These are phyloP conservation scores for Ustilago crameri DNA, from an alignment of 1,284 basidiomycete species.

Conservation along the genomic window DNA sequence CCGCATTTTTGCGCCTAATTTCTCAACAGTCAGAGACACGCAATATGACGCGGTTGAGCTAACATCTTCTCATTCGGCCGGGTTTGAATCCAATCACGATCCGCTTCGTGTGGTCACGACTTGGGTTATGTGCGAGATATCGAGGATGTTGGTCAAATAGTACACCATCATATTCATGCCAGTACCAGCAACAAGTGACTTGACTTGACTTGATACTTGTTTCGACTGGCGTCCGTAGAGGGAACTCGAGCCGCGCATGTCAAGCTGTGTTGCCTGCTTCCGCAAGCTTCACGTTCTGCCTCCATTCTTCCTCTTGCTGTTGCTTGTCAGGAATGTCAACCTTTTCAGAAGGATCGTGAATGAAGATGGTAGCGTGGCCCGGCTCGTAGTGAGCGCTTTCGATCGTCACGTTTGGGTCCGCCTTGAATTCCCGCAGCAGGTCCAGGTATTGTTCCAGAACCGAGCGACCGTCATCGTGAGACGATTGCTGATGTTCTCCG, in stretches of 20 bases:
- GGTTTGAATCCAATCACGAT: too few species aligned
- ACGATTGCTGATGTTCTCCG: neutral
- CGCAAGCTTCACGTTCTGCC: neutral
- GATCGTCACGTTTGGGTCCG: neutral
- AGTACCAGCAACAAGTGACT: too few species aligned
- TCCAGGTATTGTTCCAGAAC: neutral
- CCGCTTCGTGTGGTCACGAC: too few species aligned
- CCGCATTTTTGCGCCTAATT: constrained; percentile 11
- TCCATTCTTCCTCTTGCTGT: neutral
- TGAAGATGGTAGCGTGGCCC: neutral
- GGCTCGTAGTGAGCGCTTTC: neutral
- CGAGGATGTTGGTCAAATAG: too few species aligned
- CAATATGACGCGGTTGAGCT: neutral
- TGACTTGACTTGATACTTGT: too few species aligned
- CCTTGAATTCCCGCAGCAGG: neutral
- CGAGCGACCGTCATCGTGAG: neutral
- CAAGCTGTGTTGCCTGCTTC: too few species aligned
- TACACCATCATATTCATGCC: too few species aligned
- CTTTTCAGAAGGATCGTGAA: neutral
- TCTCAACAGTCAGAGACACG: neutral
- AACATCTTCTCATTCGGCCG: constrained; percentile 5
- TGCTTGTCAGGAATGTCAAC: neutral
- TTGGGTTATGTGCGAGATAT: too few species aligned
- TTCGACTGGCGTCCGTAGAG: too few species aligned
- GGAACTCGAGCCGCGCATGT: too few species aligned